A percentile compares a stretch with the other conserved stretches of the same genome.
Evolutionary conservation across 129 eudicot genomes (phyloP).

Genomic region (Oenanthe sinensis): DNA sequence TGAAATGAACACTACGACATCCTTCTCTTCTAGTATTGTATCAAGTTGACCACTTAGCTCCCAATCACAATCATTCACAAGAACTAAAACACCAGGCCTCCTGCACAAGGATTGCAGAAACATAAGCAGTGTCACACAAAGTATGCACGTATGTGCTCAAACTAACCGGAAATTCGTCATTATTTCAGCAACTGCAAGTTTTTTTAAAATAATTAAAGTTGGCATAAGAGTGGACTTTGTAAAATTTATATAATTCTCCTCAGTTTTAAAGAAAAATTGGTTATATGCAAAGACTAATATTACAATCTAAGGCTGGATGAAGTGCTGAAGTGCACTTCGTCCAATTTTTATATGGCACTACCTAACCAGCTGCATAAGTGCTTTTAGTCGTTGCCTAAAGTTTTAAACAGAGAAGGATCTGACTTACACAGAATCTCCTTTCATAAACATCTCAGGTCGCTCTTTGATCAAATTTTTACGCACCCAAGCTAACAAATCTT

Average conservation of each 20-base stretch:
- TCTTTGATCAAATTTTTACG: constrained; percentile 79
- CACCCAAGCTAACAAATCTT: constrained; percentile 78
- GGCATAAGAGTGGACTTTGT: background rate
- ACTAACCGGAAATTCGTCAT: background rate
- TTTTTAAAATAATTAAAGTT: background rate
- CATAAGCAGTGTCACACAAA: background rate
- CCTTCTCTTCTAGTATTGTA: constrained; percentile 81
- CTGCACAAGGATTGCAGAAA: constrained; percentile 28
- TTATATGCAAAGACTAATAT: too few species aligned
- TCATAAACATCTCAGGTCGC: constrained; percentile 97
- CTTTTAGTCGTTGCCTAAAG: background rate
- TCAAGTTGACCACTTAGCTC: constrained; percentile 94
- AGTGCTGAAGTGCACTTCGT: too few species aligned
- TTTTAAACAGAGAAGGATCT: background rate
- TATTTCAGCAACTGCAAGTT: background rate
- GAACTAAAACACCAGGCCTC: constrained; percentile 97
- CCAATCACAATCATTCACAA: constrained; percentile 93
- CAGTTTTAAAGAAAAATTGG: too few species aligned
- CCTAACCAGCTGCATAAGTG: background rate
- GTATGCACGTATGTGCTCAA: background rate
- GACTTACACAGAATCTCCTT: constrained; percentile 90
- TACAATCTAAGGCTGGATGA: too few species aligned
- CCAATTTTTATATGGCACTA: background rate
- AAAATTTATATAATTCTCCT: background rate
- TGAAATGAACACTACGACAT: constrained; percentile 78